Evolutionary conservation across 345 rosid genomes (phyloP).

Genomic region (Sonneratia caseolaris): DNA sequence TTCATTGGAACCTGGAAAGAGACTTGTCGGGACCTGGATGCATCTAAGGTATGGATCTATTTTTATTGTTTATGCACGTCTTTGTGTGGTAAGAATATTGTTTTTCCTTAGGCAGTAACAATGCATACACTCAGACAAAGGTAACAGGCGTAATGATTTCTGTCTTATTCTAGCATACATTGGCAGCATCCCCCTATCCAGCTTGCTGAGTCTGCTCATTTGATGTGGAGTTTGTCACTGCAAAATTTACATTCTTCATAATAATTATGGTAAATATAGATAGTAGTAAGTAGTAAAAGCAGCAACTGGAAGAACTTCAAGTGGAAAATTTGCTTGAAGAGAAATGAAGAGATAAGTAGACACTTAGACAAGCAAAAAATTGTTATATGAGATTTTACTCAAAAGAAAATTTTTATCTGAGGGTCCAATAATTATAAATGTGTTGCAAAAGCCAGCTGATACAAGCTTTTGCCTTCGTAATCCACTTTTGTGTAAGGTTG

Average conservation of each 20-base stretch:
- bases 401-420: neutral
- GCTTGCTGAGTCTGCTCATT: neutral
- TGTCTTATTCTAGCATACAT: neutral
- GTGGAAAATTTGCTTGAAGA: neutral
- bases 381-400: neutral
- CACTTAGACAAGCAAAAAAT: neutral
- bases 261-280: neutral
- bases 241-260: neutral
- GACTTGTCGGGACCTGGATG: constrained; percentile 50
- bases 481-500: neutral
- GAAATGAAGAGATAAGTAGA: neutral
- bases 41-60: constrained; percentile 37
- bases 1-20: constrained; percentile 85
- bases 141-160: neutral
- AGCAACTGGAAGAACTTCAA: neutral
- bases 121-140: no score
- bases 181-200: neutral
- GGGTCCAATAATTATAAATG: neutral
- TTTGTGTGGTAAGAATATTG: neutral
- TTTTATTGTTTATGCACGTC: neutral
- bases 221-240: neutral
- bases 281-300: neutral
- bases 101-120: neutral
- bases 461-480: neutral
- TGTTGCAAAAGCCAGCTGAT: neutral